A percentile compares a stretch with the other conserved stretches of the same genome.
Conservation (phyloP, 2,329 filamentous ascomycete species). For the Didymosphaeria variabile region DNA sequence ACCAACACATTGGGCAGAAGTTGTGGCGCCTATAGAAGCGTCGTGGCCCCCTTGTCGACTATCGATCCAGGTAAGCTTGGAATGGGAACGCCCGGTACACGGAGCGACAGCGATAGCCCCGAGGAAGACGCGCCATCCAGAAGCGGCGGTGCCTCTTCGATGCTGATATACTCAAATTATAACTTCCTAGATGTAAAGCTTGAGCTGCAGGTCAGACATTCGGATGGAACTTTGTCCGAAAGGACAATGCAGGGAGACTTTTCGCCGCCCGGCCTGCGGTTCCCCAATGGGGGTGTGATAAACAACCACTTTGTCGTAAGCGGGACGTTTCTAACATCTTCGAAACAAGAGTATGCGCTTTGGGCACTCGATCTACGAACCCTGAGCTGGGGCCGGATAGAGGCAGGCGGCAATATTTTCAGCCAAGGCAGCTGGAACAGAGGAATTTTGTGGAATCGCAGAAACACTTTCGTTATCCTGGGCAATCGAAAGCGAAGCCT, state of each 20-base stretch:
- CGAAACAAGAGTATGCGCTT: slow-evolving; percentile 96
- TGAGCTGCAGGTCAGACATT: slow-evolving; percentile 85
- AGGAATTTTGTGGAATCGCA: slow-evolving; percentile 88
- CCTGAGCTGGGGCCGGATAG: slow-evolving; percentile 93
- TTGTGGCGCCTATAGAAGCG: slow-evolving; percentile 95
- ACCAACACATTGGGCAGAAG: slow-evolving; percentile 88
- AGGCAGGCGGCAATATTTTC: slow-evolving; percentile 90
- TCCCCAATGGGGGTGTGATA: slow-evolving; percentile 94
- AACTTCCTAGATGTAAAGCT: slow-evolving; percentile 98
- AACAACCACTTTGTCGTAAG: slow-evolving; percentile 97
- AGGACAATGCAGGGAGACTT: slow-evolving; percentile 87
- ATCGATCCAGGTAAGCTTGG: slow-evolving; percentile 73
- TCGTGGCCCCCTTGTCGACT: slow-evolving; percentile 83
- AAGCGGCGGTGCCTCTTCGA: slow-evolving; percentile 64
- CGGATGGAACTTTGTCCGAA: slow-evolving; percentile 85
- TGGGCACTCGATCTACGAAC: slow-evolving; percentile 93
- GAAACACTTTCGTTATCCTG: slow-evolving; percentile 95
- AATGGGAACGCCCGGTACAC: slow-evolving; percentile 55
- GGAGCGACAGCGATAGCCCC: slow-evolving; percentile 50
- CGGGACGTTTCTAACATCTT: slow-evolving; percentile 95
- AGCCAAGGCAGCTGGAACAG: slow-evolving; percentile 98
- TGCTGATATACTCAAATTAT: slow-evolving; percentile 99
- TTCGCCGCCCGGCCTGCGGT: slow-evolving; percentile 90
- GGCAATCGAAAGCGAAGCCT: slow-evolving; percentile 92
- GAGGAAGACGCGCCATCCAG: slow-evolving; percentile 41